Evolutionary conservation across 495 filamentous ascomycete species (phyloP).

Genomic region (Aspergillus sclerotiicarbonarius): DNA sequence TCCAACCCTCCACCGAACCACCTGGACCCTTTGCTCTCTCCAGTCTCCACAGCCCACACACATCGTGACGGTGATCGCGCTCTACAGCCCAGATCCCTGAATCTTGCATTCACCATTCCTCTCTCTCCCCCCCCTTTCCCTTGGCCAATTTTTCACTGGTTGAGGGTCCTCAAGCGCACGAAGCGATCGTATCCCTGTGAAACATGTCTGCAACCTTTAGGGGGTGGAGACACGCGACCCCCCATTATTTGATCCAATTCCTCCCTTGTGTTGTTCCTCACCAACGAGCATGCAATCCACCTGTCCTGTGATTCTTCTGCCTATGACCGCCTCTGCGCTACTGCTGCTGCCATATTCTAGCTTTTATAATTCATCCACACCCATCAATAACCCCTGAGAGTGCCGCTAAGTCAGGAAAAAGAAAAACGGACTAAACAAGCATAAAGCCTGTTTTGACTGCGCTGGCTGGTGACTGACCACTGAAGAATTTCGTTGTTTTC

Average conservation of each 20-base stretch:
- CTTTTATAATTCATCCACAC: background rate
- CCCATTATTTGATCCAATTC: constrained; percentile 11
- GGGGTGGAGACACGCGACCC: constrained; percentile 14
- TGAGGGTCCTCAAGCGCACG: background rate
- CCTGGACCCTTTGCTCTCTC: background rate
- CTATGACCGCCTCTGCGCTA: background rate
- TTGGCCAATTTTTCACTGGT: background rate
- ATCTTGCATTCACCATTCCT: background rate
- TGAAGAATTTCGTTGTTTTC: background rate
- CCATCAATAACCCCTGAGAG: background rate
- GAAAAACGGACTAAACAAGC: background rate
- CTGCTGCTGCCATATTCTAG: background rate
- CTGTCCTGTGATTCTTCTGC: background rate
- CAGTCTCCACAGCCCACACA: background rate
- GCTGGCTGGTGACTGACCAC: background rate
- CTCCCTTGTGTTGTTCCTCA: constrained; percentile 4
- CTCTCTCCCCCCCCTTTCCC: constrained; percentile 1
- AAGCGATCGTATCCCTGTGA: constrained; percentile 21
- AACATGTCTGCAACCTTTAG: constrained; percentile 23
- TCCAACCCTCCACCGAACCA: background rate
- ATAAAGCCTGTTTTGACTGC: background rate
- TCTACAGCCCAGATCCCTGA: background rate
- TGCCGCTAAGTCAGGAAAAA: background rate
- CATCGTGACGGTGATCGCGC: background rate
- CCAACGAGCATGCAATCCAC: background rate